phyloP scores from a whole-genome alignment of 2,329 filamentous ascomycete species.

The Hymenoscyphus infarciens region DNA sequence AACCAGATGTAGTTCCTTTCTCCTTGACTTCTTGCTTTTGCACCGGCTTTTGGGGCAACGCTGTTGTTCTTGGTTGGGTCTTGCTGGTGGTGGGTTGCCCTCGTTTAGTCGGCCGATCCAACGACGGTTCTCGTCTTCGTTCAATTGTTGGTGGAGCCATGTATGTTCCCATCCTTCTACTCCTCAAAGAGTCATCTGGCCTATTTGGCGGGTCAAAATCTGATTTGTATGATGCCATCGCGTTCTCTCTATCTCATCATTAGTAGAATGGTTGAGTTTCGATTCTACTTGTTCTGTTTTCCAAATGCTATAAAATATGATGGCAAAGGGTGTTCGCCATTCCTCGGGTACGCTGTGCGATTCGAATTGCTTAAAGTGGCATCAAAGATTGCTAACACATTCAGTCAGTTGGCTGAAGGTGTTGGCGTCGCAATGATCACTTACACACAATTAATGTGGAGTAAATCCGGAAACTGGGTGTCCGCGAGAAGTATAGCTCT shows the following conservation, averaged over 20 bases:
- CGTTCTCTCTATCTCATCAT: conserved; percentile 30
- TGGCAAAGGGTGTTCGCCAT: conserved; percentile 25
- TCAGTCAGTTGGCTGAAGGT: conserved; percentile 16
- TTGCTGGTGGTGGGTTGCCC: conserved; percentile 24
- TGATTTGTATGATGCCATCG: conserved; percentile 43
- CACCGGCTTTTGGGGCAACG: conserved; percentile 20
- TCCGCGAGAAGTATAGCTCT: conserved; percentile 30
- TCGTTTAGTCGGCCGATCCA: conserved; percentile 21
- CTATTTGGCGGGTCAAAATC: conserved; percentile 42
- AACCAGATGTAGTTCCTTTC: conserved; percentile 19
- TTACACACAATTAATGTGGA: conserved; percentile 19
- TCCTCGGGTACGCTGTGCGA: conserved; percentile 18
- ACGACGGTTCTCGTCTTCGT: conserved; percentile 22
- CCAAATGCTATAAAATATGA: conserved; percentile 26
- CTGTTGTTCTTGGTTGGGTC: conserved; percentile 23
- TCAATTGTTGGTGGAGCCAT: conserved; percentile 41
- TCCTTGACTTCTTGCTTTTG: conserved; percentile 14
- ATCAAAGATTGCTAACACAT: conserved; percentile 19
- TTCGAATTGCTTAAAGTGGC: conserved; percentile 16
- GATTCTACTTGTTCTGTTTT: conserved; percentile 14
- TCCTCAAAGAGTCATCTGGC: conserved; percentile 38
- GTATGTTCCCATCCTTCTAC: conserved; percentile 30
- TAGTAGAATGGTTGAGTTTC: conserved; percentile 19
- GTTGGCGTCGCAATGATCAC: conserved; percentile 9
- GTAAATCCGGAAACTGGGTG: conserved; percentile 14